Conservation (phyloP, 306 rosid genomes). For the Abrus precatorius region DNA sequence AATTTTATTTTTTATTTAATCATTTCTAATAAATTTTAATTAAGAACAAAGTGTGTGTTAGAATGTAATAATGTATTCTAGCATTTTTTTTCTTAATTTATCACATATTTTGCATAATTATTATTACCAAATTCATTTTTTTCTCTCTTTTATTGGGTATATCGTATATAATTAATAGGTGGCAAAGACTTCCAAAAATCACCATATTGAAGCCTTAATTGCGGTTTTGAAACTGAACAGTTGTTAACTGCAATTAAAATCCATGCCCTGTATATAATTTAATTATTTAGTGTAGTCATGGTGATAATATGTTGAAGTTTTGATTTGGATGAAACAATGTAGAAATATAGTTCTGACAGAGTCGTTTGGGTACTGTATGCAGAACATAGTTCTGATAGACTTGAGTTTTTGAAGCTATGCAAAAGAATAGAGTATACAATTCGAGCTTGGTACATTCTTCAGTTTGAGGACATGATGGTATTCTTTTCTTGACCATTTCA, state of each 20-base stretch:
- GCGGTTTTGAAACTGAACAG: background rate
- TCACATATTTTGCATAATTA: background rate
- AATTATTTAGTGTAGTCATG: background rate
- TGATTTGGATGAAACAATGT: slow-evolving; percentile 14
- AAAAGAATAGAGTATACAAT: slow-evolving; percentile 92
- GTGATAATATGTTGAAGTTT: slow-evolving; percentile 3
- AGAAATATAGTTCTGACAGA: slow-evolving; percentile 1
- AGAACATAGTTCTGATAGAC: slow-evolving; percentile 76
- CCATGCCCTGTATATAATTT: background rate
- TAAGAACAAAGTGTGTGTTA: too few species aligned
- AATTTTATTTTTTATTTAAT: background rate
- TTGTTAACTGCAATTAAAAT: background rate
- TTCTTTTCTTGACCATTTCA: slow-evolving; percentile 20
- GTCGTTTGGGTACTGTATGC: slow-evolving; percentile 32
- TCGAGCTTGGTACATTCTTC: slow-evolving; percentile 94
- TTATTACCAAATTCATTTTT: background rate
- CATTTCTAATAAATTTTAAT: background rate
- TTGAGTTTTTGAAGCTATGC: slow-evolving; percentile 86
- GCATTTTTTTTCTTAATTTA: background rate
- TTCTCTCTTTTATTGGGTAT: background rate
- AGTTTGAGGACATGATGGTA: slow-evolving; percentile 98
- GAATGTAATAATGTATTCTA: background rate
- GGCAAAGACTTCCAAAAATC: background rate
- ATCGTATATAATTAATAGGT: background rate
- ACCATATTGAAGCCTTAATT: background rate